Percentiles rank a stretch among this genome's conserved stretches.
Conservation (phyloP, 2,329 filamentous ascomycete species). For the Aspergillus sp. region DNA sequence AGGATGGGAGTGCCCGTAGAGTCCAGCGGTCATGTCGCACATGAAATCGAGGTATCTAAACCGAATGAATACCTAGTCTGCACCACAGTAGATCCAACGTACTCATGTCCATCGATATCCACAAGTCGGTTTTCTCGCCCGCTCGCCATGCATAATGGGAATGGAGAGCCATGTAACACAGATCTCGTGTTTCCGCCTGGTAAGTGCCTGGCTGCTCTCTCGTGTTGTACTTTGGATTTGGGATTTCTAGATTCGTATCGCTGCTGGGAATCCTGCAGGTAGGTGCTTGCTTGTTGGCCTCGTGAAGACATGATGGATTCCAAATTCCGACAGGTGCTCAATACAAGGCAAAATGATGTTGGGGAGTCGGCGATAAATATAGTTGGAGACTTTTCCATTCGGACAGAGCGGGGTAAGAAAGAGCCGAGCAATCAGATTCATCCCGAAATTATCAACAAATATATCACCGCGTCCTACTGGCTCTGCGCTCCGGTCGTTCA, state of each 20-base stretch:
- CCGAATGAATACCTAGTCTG: not conserved
- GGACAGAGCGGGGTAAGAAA: not conserved
- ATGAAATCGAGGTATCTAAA: constrained; percentile 58
- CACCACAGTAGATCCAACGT: not conserved
- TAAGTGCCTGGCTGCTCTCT: constrained; percentile 21
- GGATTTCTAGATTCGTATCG: constrained; percentile 7
- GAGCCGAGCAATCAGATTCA: no score
- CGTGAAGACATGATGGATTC: not conserved
- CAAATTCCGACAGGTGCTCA: not conserved
- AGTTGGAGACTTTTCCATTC: not conserved
- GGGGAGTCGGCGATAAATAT: not conserved
- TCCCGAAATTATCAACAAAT: no score
- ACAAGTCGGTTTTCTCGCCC: constrained; percentile 12
- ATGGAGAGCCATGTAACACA: constrained; percentile 19
- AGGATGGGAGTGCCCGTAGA: constrained; percentile 66
- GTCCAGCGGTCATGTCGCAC: constrained; percentile 63
- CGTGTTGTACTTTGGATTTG: constrained; percentile 14
- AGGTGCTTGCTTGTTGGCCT: not conserved
- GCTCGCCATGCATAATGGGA: constrained; percentile 17
- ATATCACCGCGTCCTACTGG: not conserved
- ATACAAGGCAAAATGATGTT: not conserved
- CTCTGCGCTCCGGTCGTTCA: not conserved
- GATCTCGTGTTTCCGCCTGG: constrained; percentile 36
- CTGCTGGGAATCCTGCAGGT: not conserved
- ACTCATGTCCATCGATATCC: constrained; percentile 20